phyloP scores from a whole-genome alignment of 305 asterid species.

The Ilex paraguariensis region DNA sequence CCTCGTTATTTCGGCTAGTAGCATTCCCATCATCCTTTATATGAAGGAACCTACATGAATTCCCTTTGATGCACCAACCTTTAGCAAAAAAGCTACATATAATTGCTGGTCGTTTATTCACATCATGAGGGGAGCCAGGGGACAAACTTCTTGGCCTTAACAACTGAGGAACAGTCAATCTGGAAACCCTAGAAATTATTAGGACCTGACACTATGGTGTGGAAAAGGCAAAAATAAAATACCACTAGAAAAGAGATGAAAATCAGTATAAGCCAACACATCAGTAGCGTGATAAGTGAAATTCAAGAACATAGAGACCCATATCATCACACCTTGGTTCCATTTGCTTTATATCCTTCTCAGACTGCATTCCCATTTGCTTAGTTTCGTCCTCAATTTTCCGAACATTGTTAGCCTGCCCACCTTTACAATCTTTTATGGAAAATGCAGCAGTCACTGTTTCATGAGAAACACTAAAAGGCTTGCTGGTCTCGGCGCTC shows the following conservation, averaged over 20 bases:
- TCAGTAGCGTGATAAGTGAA: constrained; percentile 11
- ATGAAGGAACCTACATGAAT: constrained; percentile 83
- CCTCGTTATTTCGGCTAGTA: constrained; percentile 24
- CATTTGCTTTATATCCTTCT: constrained; percentile 26
- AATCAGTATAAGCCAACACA: constrained; percentile 15
- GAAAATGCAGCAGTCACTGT: constrained; percentile 26
- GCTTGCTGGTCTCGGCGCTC: constrained; percentile 20
- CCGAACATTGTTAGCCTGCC: constrained; percentile 25
- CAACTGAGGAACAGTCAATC: constrained; percentile 42
- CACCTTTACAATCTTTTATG: constrained; percentile 22
- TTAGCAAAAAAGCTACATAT: constrained; percentile 67
- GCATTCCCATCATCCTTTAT: constrained; percentile 20
- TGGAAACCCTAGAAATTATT: constrained; percentile 39
- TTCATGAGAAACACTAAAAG: constrained; percentile 17
- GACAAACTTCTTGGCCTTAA: constrained; percentile 51
- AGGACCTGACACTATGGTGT: constrained; percentile 10
- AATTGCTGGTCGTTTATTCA: constrained; percentile 51
- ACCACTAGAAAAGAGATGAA: constrained; percentile 2
- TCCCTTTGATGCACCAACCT: constrained; percentile 97
- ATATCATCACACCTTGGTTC: constrained; percentile 45
- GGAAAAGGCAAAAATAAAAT: background rate
- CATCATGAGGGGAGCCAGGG: constrained; percentile 37
- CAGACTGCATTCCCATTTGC: constrained; percentile 27
- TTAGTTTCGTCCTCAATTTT: constrained; percentile 23
- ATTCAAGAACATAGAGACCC: constrained; percentile 14